Evolutionary conservation across 2,329 filamentous ascomycete genomes (phyloP), one percentile per base, ranked within the genome.

Genomic region (Gremmenia infestans): DNA sequence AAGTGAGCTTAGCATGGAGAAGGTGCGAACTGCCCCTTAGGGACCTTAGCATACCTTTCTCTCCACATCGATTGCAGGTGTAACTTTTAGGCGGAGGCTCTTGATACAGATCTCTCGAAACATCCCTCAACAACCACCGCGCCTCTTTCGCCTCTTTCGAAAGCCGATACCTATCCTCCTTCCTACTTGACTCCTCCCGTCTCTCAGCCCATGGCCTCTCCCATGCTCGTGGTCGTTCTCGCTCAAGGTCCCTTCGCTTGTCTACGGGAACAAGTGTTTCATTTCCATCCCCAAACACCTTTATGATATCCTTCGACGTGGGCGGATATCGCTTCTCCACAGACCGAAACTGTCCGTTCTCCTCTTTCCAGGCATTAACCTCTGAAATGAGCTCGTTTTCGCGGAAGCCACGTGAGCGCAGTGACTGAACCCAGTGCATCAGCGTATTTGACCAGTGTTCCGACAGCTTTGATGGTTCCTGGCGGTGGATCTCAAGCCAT

Each of bases 401-500:
- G 1, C 3, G 17, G 12, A 67, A 55, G 1, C 57, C 59, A 45
- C 60, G 57, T n/a, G 50, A 11, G 11, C 54, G 50, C 14, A 68
- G 52, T 5, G 60, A 61, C 50, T 63, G 55, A 7, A 45, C 52
- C 65, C 65, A 68, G 42, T 66, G 64, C 28, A 54, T 53, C n/a
- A 63, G 17, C 1, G 57, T 61, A 48, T 65, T 65, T 7, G 49
- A 50, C 65, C 67, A 68, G 14, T 61, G 46, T 19, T 58, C 52
- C 3, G 60, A 58, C 12, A 59, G 32, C 1, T 49, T 25, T 7
- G 59, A 55, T 15, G 61, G 56, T 4, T 43, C 17, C 8, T 45
- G 42, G 12, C 63, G 63, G 23, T 68, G 65, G 2, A 63, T 50
- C 36, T 67, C 63, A 9, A 68, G 58, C 67, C 65, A 68, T 15